Evolutionary conservation across 257 asterid species (phyloP).

Genomic region (Coffea canephora): DNA sequence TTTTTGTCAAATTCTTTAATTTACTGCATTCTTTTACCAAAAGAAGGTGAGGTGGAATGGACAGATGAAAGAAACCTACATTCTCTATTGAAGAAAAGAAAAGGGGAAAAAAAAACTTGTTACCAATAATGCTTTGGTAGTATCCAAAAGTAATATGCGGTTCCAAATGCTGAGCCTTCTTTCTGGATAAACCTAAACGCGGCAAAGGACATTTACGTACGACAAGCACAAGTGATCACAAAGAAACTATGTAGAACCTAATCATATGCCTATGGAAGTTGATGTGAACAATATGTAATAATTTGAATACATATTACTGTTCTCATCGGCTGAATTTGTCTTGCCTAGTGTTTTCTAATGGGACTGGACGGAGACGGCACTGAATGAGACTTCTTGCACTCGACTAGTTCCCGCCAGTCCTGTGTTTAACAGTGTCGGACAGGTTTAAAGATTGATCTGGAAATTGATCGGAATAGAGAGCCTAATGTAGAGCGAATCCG

Average conservation of each 20-base stretch:
- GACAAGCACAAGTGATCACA: neutral
- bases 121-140: no score
- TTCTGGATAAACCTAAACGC: neutral
- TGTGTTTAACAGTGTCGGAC: neutral
- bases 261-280: neutral
- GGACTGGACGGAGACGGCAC: neutral
- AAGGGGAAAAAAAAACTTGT: no score
- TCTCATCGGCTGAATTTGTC: conserved; percentile 18
- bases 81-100: no score
- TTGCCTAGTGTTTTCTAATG: conserved; percentile 19
- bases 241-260: neutral
- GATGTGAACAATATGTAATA: neutral
- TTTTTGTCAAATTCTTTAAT: no score
- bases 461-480: no score
- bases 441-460: neutral
- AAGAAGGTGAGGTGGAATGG: neutral
- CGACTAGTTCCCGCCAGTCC: neutral
- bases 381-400: conserved; percentile 18
- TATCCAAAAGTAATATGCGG: no score
- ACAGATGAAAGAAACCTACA: no score
- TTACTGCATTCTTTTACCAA: neutral
- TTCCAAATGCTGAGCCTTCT: neutral
- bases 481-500: no score
- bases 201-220: neutral
- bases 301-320: neutral